Percentiles rank a stretch among this genome's conserved stretches.
These are phyloP conservation scores for Clonostachys byssicola DNA, from an alignment of 2,329 filamentous ascomycete species.

Conservation along the genomic window DNA sequence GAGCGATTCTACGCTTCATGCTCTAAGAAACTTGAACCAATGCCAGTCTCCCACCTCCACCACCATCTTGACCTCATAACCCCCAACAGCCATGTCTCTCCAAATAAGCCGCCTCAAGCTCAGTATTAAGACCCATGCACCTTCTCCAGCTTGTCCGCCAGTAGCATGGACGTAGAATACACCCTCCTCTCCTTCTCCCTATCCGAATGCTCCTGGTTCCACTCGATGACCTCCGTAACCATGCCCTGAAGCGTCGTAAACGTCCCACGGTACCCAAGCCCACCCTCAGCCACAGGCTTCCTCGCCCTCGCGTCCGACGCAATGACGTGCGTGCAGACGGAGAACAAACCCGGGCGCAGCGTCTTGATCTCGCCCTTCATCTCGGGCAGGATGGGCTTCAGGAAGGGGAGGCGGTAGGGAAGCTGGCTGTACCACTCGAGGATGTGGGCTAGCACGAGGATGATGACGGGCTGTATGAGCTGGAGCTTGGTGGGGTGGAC, in stretches of 20 bases:
- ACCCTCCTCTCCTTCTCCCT: too few species aligned
- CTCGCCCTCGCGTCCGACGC: conserved; percentile 29
- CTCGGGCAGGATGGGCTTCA: conserved; percentile 13
- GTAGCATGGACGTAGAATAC: too few species aligned
- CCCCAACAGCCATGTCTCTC: too few species aligned
- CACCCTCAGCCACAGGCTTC: conserved; percentile 28
- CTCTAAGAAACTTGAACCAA: too few species aligned
- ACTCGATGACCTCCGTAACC: conserved; percentile 30
- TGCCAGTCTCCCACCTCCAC: too few species aligned
- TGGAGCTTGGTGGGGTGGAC: conserved; percentile 21
- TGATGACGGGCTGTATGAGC: too few species aligned
- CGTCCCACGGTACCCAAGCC: conserved; percentile 31
- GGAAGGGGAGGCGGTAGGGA: conserved; percentile 5
- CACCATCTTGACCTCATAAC: too few species aligned
- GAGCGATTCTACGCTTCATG: too few species aligned
- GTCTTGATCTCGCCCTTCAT: conserved; percentile 10
- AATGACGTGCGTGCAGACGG: conserved; percentile 22
- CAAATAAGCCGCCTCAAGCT: too few species aligned
- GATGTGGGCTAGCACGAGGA: conserved; percentile 26
- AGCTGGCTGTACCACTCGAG: conserved; percentile 11
- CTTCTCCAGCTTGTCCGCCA: too few species aligned
- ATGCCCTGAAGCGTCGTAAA: conserved; percentile 34
- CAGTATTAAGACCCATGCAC: too few species aligned
- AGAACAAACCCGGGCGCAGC: conserved; percentile 27
- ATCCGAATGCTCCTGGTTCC: conserved; percentile 20